A percentile compares a stretch with the other conserved stretches of the same genome.
phyloP scores from a whole-genome alignment of 2,329 filamentous ascomycete species.

The Colletotrichum magnum region DNA sequence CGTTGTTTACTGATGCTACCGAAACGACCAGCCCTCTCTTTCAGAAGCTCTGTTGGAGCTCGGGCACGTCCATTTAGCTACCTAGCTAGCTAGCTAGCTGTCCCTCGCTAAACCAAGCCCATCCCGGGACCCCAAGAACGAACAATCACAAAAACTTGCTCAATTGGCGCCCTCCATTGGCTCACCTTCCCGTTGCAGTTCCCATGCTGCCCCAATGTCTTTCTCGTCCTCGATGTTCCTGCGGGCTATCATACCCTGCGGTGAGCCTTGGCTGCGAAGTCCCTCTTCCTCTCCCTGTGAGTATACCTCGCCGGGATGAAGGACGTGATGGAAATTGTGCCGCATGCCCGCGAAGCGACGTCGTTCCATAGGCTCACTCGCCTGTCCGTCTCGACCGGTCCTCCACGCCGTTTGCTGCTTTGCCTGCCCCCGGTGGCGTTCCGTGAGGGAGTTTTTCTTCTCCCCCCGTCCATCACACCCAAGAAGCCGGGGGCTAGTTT shows the following conservation, averaged over 20 bases:
- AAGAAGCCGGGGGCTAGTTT: background rate
- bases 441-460: conserved; percentile 3
- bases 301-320: background rate
- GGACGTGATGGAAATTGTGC: background rate
- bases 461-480: background rate
- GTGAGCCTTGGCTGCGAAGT: background rate
- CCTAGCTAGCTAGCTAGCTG: background rate
- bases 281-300: background rate
- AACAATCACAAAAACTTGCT: conserved; percentile 42
- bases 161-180: conserved; percentile 43
- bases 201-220: background rate
- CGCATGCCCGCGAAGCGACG: background rate
- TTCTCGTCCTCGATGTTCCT: background rate
- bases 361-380: background rate
- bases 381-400: background rate
- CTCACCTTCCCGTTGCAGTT: conserved; percentile 17
- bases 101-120: background rate
- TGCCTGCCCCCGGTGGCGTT: conserved; percentile 20
- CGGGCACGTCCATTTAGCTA: too few species aligned
- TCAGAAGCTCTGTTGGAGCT: too few species aligned
- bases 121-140: background rate
- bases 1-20: background rate
- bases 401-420: background rate
- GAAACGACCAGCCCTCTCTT: background rate
- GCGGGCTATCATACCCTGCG: background rate